Evolutionary conservation across 164 flowering plant genomes (phyloP), one percentile per base, ranked within the genome.

Genomic region (Macadamia tetraphylla): DNA sequence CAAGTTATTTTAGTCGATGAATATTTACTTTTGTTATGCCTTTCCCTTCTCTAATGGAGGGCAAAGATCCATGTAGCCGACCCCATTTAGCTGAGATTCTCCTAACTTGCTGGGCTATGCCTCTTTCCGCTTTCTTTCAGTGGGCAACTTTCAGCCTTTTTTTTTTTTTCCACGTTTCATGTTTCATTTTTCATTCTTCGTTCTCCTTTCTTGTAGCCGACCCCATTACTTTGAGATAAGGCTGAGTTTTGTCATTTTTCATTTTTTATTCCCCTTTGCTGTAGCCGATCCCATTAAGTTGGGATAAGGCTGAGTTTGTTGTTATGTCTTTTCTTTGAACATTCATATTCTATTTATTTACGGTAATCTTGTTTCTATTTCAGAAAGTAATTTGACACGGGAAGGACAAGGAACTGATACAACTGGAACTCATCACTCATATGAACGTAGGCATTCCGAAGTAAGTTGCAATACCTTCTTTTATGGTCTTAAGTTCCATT

Each of bases 321-420:
- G 51, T 14, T 65, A 8, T 55, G 2, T 17, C 31, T n/a, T 53
- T 32, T 60, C 48, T 30, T 30, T 12, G 57, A 60, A 29, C n/a
- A n/a, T 31, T 7, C 31, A 32, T 61, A 68, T 53, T 30, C 46
- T 18, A 10, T 43, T 65, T 15, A 23, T 43, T 17, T 49, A 58
- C 42, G 15, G 13, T 31, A 51, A 23, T 18, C 48, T 10, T 17
- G 7, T 43, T 56, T 58, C 58, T 51, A 62, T 63, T 76, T 60
- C 84, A 79, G 89, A 76, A 61, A 77, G 76, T 79, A 64, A 57
- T 48, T 30, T 72, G 40, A 73, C 78, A 67, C 66, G 40, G 63
- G 82, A 73, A 60, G 66, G 69, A 55, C 75, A 51, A 15, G 60
- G 1, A 63, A 66, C 53, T 53, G 81, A 73, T 63, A 23, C 73